Percentiles rank a stretch among this genome's conserved stretches.
phyloP scores from a whole-genome alignment of 768 basidiomycete species.

The Pleurotus cornucopiae region DNA sequence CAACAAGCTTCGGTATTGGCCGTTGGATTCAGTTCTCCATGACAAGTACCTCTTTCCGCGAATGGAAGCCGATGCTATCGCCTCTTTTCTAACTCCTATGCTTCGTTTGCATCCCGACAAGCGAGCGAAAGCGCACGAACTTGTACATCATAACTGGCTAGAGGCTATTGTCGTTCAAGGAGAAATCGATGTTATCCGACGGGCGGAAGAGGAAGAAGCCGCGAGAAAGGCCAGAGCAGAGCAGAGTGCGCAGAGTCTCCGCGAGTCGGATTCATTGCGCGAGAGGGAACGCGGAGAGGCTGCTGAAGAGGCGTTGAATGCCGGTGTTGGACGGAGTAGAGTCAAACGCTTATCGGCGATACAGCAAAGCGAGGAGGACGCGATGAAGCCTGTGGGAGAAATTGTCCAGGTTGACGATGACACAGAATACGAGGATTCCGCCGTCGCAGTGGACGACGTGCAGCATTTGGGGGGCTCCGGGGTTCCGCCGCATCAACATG shows the following conservation, averaged over 20 bases:
- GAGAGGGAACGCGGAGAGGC: not conserved
- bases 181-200: constrained; percentile 76
- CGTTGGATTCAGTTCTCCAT: constrained; percentile 72
- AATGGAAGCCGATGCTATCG: constrained; percentile 75
- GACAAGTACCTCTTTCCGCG: constrained; percentile 96
- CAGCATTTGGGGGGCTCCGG: not conserved
- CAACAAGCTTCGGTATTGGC: constrained; percentile 91
- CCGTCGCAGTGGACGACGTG: not conserved
- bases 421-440: not conserved
- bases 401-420: constrained; percentile 3
- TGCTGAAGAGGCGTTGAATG: not conserved
- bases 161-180: constrained; percentile 84
- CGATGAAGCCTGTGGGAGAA: constrained; percentile 78
- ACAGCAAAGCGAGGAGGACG: constrained; percentile 39
- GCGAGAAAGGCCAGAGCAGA: constrained; percentile 37
- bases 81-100: constrained; percentile 86
- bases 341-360: constrained; percentile 31
- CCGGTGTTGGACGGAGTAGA: not conserved
- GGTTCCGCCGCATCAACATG: not conserved
- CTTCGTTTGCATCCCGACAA: constrained; percentile 84
- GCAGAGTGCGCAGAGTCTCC: constrained; percentile 39
- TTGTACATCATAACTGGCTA: constrained; percentile 85
- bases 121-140: constrained; percentile 83
- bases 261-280: constrained; percentile 10
- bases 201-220: constrained; percentile 54